A percentile compares a stretch with the other conserved stretches of the same genome.
phyloP scores from a whole-genome alignment of 169 alveolate genomes.

The Babesia gibsoni region DNA sequence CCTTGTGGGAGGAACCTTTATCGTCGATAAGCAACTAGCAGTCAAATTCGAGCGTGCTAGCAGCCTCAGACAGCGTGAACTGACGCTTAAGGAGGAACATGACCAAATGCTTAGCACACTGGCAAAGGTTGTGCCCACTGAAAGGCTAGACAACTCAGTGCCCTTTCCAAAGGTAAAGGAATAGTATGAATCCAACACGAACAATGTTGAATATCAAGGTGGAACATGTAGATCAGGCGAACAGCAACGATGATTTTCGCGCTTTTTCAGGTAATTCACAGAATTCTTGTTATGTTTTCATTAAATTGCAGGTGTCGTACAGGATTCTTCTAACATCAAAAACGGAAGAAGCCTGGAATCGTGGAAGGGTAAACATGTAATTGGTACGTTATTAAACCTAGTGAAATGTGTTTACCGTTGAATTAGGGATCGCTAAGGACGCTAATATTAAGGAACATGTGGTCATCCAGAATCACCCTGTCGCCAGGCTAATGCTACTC shows the following conservation, averaged over 20 bases:
- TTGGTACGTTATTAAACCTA: neutral
- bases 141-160: constrained; percentile 68
- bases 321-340: neutral
- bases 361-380: constrained; percentile 45
- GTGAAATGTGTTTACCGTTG: neutral
- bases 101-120: constrained; percentile 66
- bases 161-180: constrained; percentile 64
- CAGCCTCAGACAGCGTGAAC: constrained; percentile 63
- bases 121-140: constrained; percentile 54
- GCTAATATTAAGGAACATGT: neutral
- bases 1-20: constrained; percentile 65
- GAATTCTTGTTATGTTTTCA: neutral
- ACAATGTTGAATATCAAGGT: neutral
- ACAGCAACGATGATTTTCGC: neutral
- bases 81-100: constrained; percentile 66
- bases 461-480: constrained; percentile 37
- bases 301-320: constrained; percentile 9
- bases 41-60: constrained; percentile 53
- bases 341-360: neutral
- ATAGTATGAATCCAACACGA: neutral
- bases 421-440: constrained; percentile 22
- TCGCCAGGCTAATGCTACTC: constrained; percentile 15
- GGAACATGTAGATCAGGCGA: neutral
- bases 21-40: constrained; percentile 68
- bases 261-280: neutral